phyloP scores from a whole-genome alignment of 2,329 filamentous ascomycete genomes.

The Knoxdaviesia capensis region DNA sequence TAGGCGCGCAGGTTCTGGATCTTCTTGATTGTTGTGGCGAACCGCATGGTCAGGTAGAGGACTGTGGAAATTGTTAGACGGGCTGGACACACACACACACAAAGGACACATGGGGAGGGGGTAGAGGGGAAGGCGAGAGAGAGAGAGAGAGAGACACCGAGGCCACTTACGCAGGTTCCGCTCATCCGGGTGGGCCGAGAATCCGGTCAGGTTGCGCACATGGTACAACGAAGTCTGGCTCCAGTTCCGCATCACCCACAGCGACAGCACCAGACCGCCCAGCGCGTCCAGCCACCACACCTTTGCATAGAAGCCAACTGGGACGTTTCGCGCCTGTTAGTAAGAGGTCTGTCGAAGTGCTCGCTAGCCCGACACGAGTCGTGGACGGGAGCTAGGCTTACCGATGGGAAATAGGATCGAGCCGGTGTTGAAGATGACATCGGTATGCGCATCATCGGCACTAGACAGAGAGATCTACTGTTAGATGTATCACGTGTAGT shows the following conservation, averaged over 20 bases:
- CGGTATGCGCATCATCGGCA: slow-evolving; percentile 37
- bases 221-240: slow-evolving; percentile 52
- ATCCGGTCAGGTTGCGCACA: slow-evolving; percentile 63
- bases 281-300: slow-evolving; percentile 74
- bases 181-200: slow-evolving; percentile 60
- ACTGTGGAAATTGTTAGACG: slow-evolving; percentile 15
- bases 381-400: slow-evolving; percentile 12
- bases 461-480: slow-evolving; percentile 8
- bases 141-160: too few species aligned
- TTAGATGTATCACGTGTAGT: background rate
- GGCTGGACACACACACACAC: background rate
- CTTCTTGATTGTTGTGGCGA: slow-evolving; percentile 68
- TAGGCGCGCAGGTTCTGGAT: slow-evolving; percentile 76
- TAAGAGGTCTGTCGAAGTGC: too few species aligned
- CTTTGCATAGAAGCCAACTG: slow-evolving; percentile 50
- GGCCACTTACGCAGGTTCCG: slow-evolving; percentile 41
- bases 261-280: slow-evolving; percentile 58
- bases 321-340: too few species aligned
- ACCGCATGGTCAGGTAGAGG: slow-evolving; percentile 83
- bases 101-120: too few species aligned
- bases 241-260: slow-evolving; percentile 68
- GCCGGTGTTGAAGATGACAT: slow-evolving; percentile 81
- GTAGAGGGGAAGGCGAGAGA: too few species aligned
- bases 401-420: slow-evolving; percentile 69
- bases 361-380: too few species aligned